phyloP scores from a whole-genome alignment of 495 filamentous ascomycete species.

The Aspergillus kassunensis region DNA sequence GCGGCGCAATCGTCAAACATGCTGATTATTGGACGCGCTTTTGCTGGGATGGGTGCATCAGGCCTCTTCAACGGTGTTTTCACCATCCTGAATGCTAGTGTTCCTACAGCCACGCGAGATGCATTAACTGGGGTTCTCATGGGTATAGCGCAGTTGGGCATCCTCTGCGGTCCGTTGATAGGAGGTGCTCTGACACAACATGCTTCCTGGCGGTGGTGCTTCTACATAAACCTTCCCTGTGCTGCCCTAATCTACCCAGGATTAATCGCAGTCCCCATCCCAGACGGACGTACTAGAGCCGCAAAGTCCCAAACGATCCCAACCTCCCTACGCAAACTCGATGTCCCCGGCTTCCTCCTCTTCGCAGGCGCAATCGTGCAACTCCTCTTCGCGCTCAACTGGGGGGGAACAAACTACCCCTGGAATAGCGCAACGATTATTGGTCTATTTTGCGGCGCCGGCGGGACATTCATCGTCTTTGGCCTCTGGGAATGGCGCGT shows the following conservation, averaged over 20 bases:
- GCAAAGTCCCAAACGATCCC: slow-evolving; percentile 25
- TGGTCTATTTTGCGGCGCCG: slow-evolving; percentile 25
- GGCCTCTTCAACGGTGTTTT: slow-evolving; percentile 50
- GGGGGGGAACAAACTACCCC: slow-evolving; percentile 19
- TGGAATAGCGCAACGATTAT: slow-evolving; percentile 23
- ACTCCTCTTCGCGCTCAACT: slow-evolving; percentile 28
- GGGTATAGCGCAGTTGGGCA: slow-evolving; percentile 31
- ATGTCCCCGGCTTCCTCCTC: slow-evolving; percentile 36
- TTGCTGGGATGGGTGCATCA: slow-evolving; percentile 39
- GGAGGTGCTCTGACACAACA: slow-evolving; percentile 57
- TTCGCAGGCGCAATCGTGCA: slow-evolving; percentile 37
- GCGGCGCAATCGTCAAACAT: slow-evolving; percentile 38
- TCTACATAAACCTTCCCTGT: slow-evolving; percentile 56
- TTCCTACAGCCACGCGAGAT: slow-evolving; percentile 30
- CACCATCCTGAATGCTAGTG: slow-evolving; percentile 45
- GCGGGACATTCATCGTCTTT: slow-evolving; percentile 22
- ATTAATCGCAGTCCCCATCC: slow-evolving; percentile 16
- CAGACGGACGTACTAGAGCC: slow-evolving; percentile 35
- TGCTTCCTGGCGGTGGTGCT: slow-evolving; percentile 53
- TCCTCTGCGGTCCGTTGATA: slow-evolving; percentile 50
- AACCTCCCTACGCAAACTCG: slow-evolving; percentile 23
- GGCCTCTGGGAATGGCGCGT: slow-evolving; percentile 37
- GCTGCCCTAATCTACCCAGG: slow-evolving; percentile 39
- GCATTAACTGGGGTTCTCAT: background rate
- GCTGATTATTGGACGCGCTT: slow-evolving; percentile 43